These are phyloP conservation scores for Cubamyces lactineus DNA, from an alignment of 768 basidiomycete species.

Conservation along the genomic window DNA sequence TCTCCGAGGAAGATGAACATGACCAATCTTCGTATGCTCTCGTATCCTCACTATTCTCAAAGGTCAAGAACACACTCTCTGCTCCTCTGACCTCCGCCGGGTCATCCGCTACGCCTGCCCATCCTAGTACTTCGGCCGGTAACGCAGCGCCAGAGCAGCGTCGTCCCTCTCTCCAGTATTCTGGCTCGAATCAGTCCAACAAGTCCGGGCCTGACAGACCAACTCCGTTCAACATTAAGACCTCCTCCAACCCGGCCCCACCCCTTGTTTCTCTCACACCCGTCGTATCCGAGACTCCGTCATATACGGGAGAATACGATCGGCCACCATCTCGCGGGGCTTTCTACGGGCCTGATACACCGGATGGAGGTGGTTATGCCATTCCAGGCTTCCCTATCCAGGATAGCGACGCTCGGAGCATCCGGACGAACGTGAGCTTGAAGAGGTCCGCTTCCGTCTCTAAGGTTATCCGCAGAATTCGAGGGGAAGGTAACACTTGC, in stretches of 20 bases:
- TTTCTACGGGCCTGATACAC: slow-evolving; percentile 57
- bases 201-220: slow-evolving; percentile 60
- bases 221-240: slow-evolving; percentile 55
- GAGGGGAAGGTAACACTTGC: slow-evolving; percentile 75
- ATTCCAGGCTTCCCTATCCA: slow-evolving; percentile 94
- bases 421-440: slow-evolving; percentile 69
- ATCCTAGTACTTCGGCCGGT: slow-evolving; percentile 37
- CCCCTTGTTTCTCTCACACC: slow-evolving; percentile 86
- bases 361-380: slow-evolving; percentile 61
- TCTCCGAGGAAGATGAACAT: slow-evolving; percentile 91
- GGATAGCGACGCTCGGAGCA: slow-evolving; percentile 82
- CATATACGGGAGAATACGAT: slow-evolving; percentile 68
- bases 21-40: slow-evolving; percentile 86
- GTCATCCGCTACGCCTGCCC: slow-evolving; percentile 39
- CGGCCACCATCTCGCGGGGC: slow-evolving; percentile 56
- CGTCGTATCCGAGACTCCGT: slow-evolving; percentile 77
- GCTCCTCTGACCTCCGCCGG: slow-evolving; percentile 60
- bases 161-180: slow-evolving; percentile 59
- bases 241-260: slow-evolving; percentile 61
- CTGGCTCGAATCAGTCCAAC: slow-evolving; percentile 50
- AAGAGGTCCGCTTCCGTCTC: slow-evolving; percentile 84
- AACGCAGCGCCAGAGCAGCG: slow-evolving; percentile 50
- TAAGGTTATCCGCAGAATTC: slow-evolving; percentile 86
- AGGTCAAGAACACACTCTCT: slow-evolving; percentile 79
- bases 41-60: slow-evolving; percentile 78